phyloP scores from a whole-genome alignment of 345 rosid genomes.

The Garcia nutans region DNA sequence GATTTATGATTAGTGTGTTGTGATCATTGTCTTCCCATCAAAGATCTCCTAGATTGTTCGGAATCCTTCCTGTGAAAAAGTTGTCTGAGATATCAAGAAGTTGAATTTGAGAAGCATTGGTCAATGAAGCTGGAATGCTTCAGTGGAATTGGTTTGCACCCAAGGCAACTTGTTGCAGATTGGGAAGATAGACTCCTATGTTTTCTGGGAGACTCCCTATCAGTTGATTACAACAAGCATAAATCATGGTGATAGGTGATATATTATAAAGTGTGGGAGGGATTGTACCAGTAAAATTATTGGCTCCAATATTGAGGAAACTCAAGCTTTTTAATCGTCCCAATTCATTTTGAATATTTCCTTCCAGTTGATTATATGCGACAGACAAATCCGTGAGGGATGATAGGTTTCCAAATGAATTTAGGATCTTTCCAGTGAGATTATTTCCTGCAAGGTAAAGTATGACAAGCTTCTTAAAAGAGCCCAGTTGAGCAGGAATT shows the following conservation, averaged over 20 bases:
- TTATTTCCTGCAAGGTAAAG: not conserved
- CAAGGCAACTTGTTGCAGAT: not conserved
- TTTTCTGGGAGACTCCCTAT: not conserved
- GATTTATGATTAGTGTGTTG: too few relatives aligned
- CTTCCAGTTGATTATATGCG: not conserved
- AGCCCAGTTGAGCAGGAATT: not conserved
- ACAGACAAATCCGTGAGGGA: not conserved
- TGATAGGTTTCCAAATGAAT: not conserved
- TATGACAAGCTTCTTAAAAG: not conserved
- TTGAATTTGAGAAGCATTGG: not conserved
- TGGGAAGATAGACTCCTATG: not conserved
- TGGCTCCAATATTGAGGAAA: not conserved
- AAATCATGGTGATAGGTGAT: not conserved
- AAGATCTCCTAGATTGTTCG: not conserved
- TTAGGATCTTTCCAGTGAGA: not conserved
- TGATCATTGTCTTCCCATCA: too few relatives aligned
- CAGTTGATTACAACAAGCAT: not conserved
- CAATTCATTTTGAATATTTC: constrained; percentile 1
- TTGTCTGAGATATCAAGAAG: not conserved
- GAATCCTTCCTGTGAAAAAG: not conserved
- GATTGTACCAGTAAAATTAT: constrained; percentile 1
- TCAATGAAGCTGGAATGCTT: constrained; percentile 1
- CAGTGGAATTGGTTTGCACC: not conserved
- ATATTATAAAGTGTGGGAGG: not conserved
- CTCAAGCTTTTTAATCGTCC: not conserved